These are phyloP conservation scores for Aspergillus novofumigatus DNA, from an alignment of 2,329 filamentous ascomycete species.

Conservation along the genomic window DNA sequence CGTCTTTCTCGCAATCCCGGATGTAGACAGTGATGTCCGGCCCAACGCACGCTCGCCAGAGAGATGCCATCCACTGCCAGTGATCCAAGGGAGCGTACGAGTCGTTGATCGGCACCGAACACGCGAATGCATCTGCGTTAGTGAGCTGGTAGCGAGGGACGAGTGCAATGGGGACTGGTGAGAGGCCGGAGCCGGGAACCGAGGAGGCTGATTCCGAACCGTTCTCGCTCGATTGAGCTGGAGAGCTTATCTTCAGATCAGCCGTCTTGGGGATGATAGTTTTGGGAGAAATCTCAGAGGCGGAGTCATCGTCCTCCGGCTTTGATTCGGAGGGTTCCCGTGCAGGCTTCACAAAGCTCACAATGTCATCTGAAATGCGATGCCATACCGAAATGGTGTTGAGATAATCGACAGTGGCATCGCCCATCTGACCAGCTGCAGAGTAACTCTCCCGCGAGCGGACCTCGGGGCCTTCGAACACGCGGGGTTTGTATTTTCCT, in stretches of 20 bases:
- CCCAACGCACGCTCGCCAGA: constrained; percentile 83
- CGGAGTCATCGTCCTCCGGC: constrained; percentile 17
- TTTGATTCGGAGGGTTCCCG: constrained; percentile 12
- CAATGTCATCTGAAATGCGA: constrained; percentile 66
- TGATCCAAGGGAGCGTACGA: constrained; percentile 79
- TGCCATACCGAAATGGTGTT: constrained; percentile 71
- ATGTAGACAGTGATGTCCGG: constrained; percentile 59
- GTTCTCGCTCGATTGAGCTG: constrained; percentile 23
- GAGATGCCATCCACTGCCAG: constrained; percentile 94
- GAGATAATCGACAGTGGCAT: constrained; percentile 57
- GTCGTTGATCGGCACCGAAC: constrained; percentile 69
- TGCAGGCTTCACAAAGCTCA: constrained; percentile 49
- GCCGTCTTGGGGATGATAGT: constrained; percentile 30
- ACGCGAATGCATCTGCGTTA: constrained; percentile 70
- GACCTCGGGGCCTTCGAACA: constrained; percentile 46
- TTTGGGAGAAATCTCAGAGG: constrained; percentile 27
- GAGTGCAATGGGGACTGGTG: constrained; percentile 64
- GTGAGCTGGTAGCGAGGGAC: constrained; percentile 77
- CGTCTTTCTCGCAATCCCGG: constrained; percentile 37
- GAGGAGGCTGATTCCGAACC: constrained; percentile 21
- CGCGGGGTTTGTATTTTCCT: constrained; percentile 47
- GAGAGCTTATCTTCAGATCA: constrained; percentile 28
- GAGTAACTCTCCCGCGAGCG: constrained; percentile 16
- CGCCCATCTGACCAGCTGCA: constrained; percentile 35
- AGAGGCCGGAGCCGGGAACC: constrained; percentile 12